These are phyloP conservation scores for Pseudocohnilembus persalinus DNA, from an alignment of 169 alveolate species.

Conservation along the genomic window DNA sequence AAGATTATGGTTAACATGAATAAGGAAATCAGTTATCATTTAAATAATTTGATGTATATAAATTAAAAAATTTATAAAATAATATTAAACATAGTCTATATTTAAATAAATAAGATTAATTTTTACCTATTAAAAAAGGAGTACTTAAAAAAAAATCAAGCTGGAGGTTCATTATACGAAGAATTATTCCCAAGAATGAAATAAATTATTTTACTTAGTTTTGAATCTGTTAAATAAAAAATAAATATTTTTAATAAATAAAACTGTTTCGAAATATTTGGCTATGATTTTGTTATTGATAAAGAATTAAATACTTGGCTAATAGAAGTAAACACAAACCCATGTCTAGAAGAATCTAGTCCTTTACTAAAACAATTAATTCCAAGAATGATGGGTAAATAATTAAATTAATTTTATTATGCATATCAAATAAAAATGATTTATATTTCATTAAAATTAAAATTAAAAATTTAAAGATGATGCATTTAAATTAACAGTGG, in stretches of 20 bases:
- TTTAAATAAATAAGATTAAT: too few species aligned
- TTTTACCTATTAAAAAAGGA: not conserved
- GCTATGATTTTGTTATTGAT: conserved; percentile 81
- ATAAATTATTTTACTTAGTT: conserved; percentile 55
- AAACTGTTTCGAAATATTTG: conserved; percentile 71
- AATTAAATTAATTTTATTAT: too few species aligned
- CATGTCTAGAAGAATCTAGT: conserved; percentile 62
- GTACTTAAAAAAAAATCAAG: conserved; percentile 43
- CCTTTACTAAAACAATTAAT: conserved; percentile 41
- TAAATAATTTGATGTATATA: conserved; percentile 45
- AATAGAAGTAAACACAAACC: conserved; percentile 78
- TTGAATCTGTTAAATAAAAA: conserved; percentile 46
- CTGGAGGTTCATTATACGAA: conserved; percentile 37
- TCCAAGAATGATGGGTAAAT: conserved; percentile 45
- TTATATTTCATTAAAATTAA: not conserved
- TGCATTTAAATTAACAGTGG: conserved; percentile 12
- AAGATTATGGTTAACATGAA: conserved; percentile 65
- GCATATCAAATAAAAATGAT: not conserved
- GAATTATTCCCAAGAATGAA: conserved; percentile 57
- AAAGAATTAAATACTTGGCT: conserved; percentile 73
- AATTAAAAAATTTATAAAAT: too few species aligned
- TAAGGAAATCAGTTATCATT: conserved; percentile 73
- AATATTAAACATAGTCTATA: not conserved
- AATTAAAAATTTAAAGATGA: conserved; percentile 2
- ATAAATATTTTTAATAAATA: conserved; percentile 55